Percentiles rank a stretch among this genome's conserved stretches.
These are phyloP conservation scores for Arachis hypogaea DNA, from an alignment of 306 rosid genomes.

Conservation along the genomic window DNA sequence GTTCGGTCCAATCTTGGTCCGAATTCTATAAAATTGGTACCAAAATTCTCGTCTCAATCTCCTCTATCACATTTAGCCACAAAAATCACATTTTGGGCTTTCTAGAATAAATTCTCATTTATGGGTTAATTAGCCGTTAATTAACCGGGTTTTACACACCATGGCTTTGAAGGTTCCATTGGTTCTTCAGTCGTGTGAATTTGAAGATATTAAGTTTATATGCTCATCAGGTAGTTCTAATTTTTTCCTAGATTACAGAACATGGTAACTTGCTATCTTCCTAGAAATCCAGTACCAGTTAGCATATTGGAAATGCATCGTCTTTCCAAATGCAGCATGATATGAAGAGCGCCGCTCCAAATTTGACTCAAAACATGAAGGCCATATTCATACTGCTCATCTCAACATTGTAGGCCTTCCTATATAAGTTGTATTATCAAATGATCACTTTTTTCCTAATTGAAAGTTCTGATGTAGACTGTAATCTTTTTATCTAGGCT, in stretches of 20 bases:
- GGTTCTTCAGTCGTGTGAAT: slow-evolving; percentile 91
- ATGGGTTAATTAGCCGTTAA: no score
- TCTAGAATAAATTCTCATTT: no score
- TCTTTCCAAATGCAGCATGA: slow-evolving; percentile 61
- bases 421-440: slow-evolving; percentile 5
- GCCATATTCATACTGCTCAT: slow-evolving; percentile 12
- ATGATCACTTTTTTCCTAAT: slow-evolving; percentile 1
- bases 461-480: slow-evolving; percentile 4
- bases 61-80: no score
- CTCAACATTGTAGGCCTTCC: slow-evolving; percentile 17
- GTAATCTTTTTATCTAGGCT: slow-evolving; percentile 16
- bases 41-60: no score
- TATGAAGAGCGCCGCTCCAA: slow-evolving; percentile 83
- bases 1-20: no score
- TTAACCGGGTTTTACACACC: no score
- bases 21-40: no score
- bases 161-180: slow-evolving; percentile 76
- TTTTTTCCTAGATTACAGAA: slow-evolving; percentile 7
- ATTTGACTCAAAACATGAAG: slow-evolving; percentile 45
- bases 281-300: background rate
- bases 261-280: slow-evolving; percentile 15
- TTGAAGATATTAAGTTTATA: slow-evolving; percentile 66
- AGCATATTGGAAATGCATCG: slow-evolving; percentile 24
- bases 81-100: no score
- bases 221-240: slow-evolving; percentile 79